A percentile compares a stretch with the other conserved stretches of the same genome.
phyloP scores from a whole-genome alignment of 148 eudicot genomes.

The Amaranthus hypochondriacus region DNA sequence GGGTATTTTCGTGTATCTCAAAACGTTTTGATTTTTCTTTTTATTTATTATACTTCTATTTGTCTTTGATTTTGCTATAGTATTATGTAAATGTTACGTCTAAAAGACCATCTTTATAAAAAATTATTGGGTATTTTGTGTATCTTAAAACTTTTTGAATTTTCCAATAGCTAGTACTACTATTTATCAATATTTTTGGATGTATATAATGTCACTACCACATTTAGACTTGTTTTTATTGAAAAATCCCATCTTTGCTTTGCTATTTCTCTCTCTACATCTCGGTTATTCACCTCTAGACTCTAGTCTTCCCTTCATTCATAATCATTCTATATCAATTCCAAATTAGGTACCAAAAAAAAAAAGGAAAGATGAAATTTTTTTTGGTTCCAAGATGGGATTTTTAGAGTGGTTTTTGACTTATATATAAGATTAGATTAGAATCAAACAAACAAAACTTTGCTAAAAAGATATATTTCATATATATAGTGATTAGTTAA shows the following conservation, averaged over 20 bases:
- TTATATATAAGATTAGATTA: constrained; percentile 16
- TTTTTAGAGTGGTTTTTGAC: constrained; percentile 12
- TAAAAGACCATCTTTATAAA: neutral
- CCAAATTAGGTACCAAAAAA: constrained; percentile 8
- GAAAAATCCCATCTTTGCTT: constrained; percentile 17
- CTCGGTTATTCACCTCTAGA: constrained; percentile 15
- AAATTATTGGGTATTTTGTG: neutral
- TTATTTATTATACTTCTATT: neutral
- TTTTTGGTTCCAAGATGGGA: neutral
- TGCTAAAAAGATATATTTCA: neutral
- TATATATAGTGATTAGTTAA: neutral
- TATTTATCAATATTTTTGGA: neutral
- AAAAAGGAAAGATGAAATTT: neutral
- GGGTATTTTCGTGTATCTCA: too few species aligned
- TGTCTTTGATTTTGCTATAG: too few species aligned
- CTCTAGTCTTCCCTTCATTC: neutral
- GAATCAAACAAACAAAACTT: constrained; percentile 27
- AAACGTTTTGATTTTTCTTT: neutral
- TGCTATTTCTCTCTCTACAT: constrained; percentile 20
- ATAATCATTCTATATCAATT: neutral
- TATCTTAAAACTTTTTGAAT: neutral
- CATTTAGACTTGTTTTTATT: constrained; percentile 22
- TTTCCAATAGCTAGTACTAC: neutral
- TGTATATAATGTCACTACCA: constrained; percentile 21
- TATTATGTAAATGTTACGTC: too few species aligned